These are phyloP conservation scores for Tetrahymena malaccensis DNA, from an alignment of 73 alveolate species.

Conservation along the genomic window DNA sequence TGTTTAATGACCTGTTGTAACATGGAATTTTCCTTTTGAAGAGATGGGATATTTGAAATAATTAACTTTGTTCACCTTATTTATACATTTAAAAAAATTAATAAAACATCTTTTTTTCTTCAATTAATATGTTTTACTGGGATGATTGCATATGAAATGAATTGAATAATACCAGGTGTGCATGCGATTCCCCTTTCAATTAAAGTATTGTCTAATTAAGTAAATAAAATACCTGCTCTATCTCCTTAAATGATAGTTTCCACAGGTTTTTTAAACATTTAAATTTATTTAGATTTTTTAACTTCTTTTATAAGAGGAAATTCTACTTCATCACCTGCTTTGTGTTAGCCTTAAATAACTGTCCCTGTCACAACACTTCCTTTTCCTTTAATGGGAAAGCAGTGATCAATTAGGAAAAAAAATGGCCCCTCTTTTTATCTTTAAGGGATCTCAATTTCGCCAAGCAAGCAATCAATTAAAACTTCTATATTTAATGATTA, in stretches of 20 bases:
- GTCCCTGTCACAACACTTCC: slow-evolving; percentile 99
- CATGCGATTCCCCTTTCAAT: slow-evolving; percentile 94
- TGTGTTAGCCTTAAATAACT: slow-evolving; percentile 75
- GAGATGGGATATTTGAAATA: slow-evolving; percentile 77
- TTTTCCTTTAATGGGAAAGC: slow-evolving; percentile 96
- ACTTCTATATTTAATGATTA: slow-evolving; percentile 57
- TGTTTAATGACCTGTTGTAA: slow-evolving; percentile 79
- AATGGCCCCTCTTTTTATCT: slow-evolving; percentile 57
- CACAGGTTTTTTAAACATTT: slow-evolving; percentile 90
- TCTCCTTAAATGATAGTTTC: slow-evolving; percentile 85
- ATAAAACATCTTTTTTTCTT: not conserved
- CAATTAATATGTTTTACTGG: slow-evolving; percentile 37
- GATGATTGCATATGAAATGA: slow-evolving; percentile 37
- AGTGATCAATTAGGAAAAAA: slow-evolving; percentile 92
- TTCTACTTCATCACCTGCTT: slow-evolving; percentile 81
- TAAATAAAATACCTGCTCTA: slow-evolving; percentile 91
- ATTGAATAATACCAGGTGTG: slow-evolving; percentile 56
- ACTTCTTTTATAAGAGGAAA: slow-evolving; percentile 65
- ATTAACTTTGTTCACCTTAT: slow-evolving; percentile 64
- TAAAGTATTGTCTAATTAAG: slow-evolving; percentile 72
- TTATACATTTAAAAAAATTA: slow-evolving; percentile 4
- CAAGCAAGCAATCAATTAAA: slow-evolving; percentile 38
- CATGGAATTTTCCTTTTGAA: slow-evolving; percentile 73
- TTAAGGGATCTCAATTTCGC: slow-evolving; percentile 43
- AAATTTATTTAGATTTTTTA: slow-evolving; percentile 84